phyloP scores from a whole-genome alignment of 164 flowering plant genomes.

The Akebia trifoliata region DNA sequence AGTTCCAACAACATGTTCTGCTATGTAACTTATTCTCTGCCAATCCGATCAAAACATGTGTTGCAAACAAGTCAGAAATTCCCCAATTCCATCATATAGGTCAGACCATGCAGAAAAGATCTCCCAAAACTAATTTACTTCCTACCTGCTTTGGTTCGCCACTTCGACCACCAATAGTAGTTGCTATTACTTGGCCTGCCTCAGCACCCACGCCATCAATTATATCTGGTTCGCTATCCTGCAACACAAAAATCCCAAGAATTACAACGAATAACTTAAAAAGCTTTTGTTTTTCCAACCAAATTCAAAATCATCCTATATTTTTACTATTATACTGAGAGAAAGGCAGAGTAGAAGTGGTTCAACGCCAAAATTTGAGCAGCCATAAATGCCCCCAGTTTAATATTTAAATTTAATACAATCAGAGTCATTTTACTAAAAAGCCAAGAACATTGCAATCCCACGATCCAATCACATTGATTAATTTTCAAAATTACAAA shows the following conservation, averaged over 20 bases:
- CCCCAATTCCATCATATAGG: conserved; percentile 5
- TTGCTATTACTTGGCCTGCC: conserved; percentile 79
- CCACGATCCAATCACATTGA: no score
- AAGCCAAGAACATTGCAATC: no score
- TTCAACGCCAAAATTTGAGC: no score
- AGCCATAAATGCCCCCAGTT: no score
- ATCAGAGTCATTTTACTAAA: no score
- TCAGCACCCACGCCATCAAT: conserved; percentile 90
- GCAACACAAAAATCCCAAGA: conserved; percentile 23
- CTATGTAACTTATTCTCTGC: conserved; percentile 78
- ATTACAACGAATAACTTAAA: neutral
- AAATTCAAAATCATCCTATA: no score
- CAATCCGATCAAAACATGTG: conserved; percentile 11
- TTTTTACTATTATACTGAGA: no score
- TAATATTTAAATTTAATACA: no score
- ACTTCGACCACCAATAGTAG: conserved; percentile 76
- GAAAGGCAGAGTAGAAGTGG: no score
- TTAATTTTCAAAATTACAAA: no score
- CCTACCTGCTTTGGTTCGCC: conserved; percentile 85
- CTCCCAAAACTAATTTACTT: conserved; percentile 5
- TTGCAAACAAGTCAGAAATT: neutral
- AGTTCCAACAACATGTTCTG: conserved; percentile 95
- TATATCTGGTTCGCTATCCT: conserved; percentile 91
- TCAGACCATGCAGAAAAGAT: neutral
- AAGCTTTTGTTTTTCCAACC: no score